Evolutionary conservation across 2,329 filamentous ascomycete species (phyloP).

Genomic region (Helicocarpus griseus): DNA sequence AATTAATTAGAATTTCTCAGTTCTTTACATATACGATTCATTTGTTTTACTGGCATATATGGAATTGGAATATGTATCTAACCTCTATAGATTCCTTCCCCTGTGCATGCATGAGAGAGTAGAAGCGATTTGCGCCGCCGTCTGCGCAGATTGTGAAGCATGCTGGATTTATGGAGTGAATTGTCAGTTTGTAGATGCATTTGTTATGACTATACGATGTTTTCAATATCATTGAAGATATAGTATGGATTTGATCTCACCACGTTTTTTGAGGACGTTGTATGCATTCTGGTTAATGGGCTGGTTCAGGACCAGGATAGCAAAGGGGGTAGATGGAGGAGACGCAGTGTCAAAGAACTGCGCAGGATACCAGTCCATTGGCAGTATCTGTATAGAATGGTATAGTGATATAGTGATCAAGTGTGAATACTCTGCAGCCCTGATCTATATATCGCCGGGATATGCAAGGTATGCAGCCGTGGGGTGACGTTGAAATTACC

Average conservation of each 20-base stretch:
- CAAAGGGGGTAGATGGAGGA: constrained; percentile 26
- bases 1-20: not conserved
- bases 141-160: constrained; percentile 70
- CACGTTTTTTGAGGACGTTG: constrained; percentile 26
- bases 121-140: constrained; percentile 75
- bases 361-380: constrained; percentile 27
- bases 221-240: too few species aligned
- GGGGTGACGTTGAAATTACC: not conserved
- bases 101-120: constrained; percentile 37
- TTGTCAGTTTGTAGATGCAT: not conserved
- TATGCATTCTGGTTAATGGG: constrained; percentile 42
- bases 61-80: constrained; percentile 14
- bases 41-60: too few species aligned
- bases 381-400: not conserved
- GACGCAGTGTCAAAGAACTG: constrained; percentile 27
- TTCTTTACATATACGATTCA: not conserved
- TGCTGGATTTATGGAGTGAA: constrained; percentile 37
- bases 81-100: constrained; percentile 22
- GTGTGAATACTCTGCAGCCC: not conserved
- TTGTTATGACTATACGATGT: not conserved
- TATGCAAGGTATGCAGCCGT: not conserved
- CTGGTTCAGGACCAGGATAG: constrained; percentile 53
- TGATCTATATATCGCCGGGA: not conserved
- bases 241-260: constrained; percentile 14
- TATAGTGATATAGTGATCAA: not conserved